phyloP scores from a whole-genome alignment of 805 yeast genomes.

The Grigorovia humatica region DNA sequence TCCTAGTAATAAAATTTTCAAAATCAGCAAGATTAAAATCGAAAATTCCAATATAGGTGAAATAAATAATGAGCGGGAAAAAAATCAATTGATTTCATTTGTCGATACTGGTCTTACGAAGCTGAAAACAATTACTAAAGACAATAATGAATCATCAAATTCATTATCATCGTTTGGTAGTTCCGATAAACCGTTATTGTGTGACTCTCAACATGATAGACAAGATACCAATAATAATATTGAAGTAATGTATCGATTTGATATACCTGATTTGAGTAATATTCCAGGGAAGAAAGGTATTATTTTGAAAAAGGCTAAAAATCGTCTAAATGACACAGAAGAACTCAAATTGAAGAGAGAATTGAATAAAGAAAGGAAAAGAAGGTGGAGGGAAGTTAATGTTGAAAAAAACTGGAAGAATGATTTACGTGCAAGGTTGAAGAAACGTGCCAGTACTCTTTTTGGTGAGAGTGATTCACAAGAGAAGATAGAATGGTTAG shows the following conservation, averaged over 20 bases:
- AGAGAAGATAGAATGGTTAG: conserved; percentile 60
- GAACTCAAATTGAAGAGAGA: conserved; percentile 17
- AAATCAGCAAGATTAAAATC: background rate
- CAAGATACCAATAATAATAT: background rate
- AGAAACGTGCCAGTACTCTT: conserved; percentile 55
- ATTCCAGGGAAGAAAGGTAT: conserved; percentile 13
- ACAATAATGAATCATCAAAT: background rate
- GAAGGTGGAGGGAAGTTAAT: conserved; percentile 40
- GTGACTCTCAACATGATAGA: background rate
- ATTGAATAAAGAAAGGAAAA: conserved; percentile 24
- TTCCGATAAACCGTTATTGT: background rate
- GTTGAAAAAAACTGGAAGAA: conserved; percentile 76
- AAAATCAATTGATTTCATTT: background rate
- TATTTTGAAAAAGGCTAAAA: conserved; percentile 19
- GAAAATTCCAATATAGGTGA: background rate
- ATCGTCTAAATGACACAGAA: conserved; percentile 13
- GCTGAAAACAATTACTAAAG: background rate
- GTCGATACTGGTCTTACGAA: background rate
- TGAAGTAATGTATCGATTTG: conserved; percentile 5
- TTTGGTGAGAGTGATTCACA: conserved; percentile 53
- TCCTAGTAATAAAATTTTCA: background rate
- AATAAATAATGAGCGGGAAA: too few species aligned
- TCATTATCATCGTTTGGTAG: background rate
- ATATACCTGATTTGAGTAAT: conserved; percentile 13
- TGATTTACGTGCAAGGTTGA: conserved; percentile 70